Evolutionary conservation across 306 rosid genomes (phyloP), one percentile per base, ranked within the genome.

Genomic region (Mimosa bimucronata): DNA sequence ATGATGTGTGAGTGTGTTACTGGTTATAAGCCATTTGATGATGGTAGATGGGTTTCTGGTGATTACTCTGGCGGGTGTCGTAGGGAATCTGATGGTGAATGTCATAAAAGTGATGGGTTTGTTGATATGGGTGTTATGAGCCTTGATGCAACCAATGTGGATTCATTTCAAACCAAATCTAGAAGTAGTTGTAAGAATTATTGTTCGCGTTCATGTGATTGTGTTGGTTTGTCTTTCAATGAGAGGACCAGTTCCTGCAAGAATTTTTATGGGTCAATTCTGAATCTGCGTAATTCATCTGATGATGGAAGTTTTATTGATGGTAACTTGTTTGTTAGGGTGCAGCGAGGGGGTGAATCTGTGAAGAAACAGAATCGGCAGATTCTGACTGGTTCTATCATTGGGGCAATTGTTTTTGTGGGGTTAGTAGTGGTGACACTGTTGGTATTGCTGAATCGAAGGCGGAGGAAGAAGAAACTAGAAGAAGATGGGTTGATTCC

Each of bases 61-160:
- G 94, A 91, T 57, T 86, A 83, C 40, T 83, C 92, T 1, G 42
- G 66, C 0, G 98, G 98, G 1, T 94, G 98, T 38, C 67, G 26
- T n/a, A 72, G 89, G 28, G 23, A 15, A 6, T 9, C 19, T 5
- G 80, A 12, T 6, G 60, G 25, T 10, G 0, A 14, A 14, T 91
- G 97, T 55, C 80, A 61, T 9, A 50, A 11, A 2, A 73, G 53
- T 44, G 91, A 81, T 14, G 82, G 57, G 18, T 91, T 94, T 75
- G 80, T 75, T 30, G 75, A 85, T 79, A 75, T 91, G 30, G 88
- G 89, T 34, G 26, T 10, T 41, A 75, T 76, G 75, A 77, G 58
- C 10, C 85, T 83, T 25, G 87, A 46, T 9, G 88, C 45, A 19
- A 84, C 71, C 34, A 79, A 67, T 67, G 50, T 66, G 14, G 83